A percentile compares a stretch with the other conserved stretches of the same genome.
Conservation (phyloP, 345 rosid genomes). For the sweet orange (Citrus sinensis) region DVS_A1.0 CM039165.1:33753001-33753500, state of each 20-base stretch:
- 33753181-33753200: not conserved
- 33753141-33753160: not conserved
- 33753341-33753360: not conserved
- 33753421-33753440: conserved; percentile 48
- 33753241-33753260: not conserved
- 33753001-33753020: conserved; percentile 47
- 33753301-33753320: not conserved
- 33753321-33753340: not conserved
- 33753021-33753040: conserved; percentile 3
- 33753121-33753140: not conserved
- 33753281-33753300: not conserved
- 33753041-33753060: not conserved
- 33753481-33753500: conserved; percentile 95
- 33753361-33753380: not conserved
- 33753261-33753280: not conserved
- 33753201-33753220: not conserved
- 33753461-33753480: conserved; percentile 83
- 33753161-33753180: not conserved
- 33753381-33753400: not conserved
- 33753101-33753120: not conserved
- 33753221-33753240: not conserved
- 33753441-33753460: conserved; percentile 64
- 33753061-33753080: not conserved
- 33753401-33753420: conserved; percentile 45
- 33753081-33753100: not conserved